phyloP scores from a whole-genome alignment of 2,329 filamentous ascomycete species.

The Periconia sp. region DNA sequence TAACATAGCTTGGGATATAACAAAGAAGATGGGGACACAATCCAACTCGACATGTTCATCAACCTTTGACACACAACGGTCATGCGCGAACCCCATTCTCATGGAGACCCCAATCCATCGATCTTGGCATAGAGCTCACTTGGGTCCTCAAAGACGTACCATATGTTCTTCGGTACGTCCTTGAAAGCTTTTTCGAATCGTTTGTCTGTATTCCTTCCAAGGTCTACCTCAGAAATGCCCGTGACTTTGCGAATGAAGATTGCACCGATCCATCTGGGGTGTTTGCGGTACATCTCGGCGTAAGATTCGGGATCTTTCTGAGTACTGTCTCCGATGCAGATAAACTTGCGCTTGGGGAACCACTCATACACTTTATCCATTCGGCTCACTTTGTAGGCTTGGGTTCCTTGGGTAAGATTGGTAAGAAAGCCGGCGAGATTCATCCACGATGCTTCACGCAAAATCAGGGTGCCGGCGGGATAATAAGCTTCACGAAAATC shows the following conservation, averaged over 20 bases:
- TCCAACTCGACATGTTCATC: too few species aligned
- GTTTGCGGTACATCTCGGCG: conserved; percentile 70
- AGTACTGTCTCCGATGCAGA: conserved; percentile 87
- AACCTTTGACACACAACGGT: too few species aligned
- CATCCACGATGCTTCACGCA: conserved; percentile 85
- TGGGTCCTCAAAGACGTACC: conserved; percentile 82
- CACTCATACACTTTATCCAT: conserved; percentile 77
- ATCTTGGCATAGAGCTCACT: conserved; percentile 58
- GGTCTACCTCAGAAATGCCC: conserved; percentile 73
- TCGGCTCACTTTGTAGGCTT: conserved; percentile 81
- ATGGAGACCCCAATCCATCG: conserved; percentile 24
- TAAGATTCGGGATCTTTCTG: conserved; percentile 92
- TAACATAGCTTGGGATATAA: too few species aligned
- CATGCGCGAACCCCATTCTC: neutral
- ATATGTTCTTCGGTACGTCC: conserved; percentile 67
- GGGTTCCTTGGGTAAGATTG: conserved; percentile 76
- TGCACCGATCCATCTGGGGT: conserved; percentile 75
- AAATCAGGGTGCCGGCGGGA: conserved; percentile 75
- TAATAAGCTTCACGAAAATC: conserved; percentile 72
- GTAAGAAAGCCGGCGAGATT: conserved; percentile 78
- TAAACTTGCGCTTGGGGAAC: conserved; percentile 77
- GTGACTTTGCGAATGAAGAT: conserved; percentile 86
- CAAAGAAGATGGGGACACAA: too few species aligned
- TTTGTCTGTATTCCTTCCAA: conserved; percentile 66
- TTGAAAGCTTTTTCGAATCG: conserved; percentile 85